Percentiles rank a stretch among this genome's conserved stretches.
Conservation (phyloP, 1,139 yeast genomes). For the Lizanozyma gosingica region DNA sequence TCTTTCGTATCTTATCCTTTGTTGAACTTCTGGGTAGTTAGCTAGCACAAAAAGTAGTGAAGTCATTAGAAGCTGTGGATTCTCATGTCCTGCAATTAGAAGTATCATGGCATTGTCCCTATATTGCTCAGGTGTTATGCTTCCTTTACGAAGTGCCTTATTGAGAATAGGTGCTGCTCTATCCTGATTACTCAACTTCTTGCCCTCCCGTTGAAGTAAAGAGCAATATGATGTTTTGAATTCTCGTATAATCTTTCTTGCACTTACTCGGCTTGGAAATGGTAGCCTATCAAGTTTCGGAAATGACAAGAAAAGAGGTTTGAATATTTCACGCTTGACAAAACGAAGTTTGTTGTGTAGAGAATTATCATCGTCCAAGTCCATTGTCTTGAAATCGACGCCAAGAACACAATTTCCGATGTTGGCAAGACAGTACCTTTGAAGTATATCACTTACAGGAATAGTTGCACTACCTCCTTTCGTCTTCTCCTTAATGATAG, state of each 20-base stretch:
- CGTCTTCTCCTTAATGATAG: conserved; percentile 7
- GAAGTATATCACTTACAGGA: conserved; percentile 32
- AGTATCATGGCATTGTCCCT: conserved; percentile 50
- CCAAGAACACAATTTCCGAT: conserved; percentile 45
- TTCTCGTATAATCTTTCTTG: conserved; percentile 32
- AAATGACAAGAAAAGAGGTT: conserved; percentile 47
- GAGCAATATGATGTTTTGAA: conserved; percentile 29
- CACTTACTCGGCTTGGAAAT: conserved; percentile 38
- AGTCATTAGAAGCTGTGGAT: conserved; percentile 45
- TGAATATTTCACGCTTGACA: conserved; percentile 47
- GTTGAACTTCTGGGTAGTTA: conserved; percentile 29
- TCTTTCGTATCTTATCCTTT: conserved; percentile 22
- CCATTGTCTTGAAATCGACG: conserved; percentile 28
- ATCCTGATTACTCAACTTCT: conserved; percentile 11
- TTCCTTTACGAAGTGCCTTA: conserved; percentile 26
- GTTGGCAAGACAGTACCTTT: conserved; percentile 41
- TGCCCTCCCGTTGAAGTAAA: conserved; percentile 18
- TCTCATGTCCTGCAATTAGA: conserved; percentile 57
- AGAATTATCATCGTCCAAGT: conserved; percentile 13
- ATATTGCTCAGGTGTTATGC: conserved; percentile 37
- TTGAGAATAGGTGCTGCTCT: conserved; percentile 24
- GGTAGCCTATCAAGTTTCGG: conserved; percentile 45
- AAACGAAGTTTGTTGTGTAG: conserved; percentile 31
- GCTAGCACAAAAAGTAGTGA: conserved; percentile 42
- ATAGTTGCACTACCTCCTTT: conserved; percentile 9